Evolutionary conservation across 139 green algal species (phyloP).

Genomic region (Tetradesmus lagerheimii): DNA sequence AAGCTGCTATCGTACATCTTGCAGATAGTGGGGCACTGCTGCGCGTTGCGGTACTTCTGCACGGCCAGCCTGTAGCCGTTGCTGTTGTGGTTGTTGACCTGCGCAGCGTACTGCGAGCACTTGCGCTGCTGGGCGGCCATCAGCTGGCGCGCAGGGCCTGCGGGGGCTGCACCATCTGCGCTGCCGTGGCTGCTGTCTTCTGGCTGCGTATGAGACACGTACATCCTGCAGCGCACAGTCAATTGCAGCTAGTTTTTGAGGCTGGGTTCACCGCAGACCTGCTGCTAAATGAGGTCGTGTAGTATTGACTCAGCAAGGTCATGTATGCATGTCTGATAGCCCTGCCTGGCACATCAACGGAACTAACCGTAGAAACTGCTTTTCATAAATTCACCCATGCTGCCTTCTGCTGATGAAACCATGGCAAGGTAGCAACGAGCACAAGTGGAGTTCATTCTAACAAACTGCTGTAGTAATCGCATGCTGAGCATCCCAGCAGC

Average conservation of each 20-base stretch:
- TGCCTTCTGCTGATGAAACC: too few species aligned
- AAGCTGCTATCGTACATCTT: background rate
- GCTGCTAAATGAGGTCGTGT: too few species aligned
- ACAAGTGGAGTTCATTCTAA: too few species aligned
- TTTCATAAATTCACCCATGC: too few species aligned
- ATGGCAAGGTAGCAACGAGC: too few species aligned
- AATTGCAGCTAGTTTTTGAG: background rate
- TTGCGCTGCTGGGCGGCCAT: background rate
- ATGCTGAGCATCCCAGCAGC: too few species aligned
- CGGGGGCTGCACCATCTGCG: background rate
- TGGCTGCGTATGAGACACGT: background rate
- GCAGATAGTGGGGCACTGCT: background rate
- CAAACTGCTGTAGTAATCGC: too few species aligned
- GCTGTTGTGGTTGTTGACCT: background rate
- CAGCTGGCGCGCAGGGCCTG: background rate
- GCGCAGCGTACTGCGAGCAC: background rate
- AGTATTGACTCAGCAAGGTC: too few species aligned
- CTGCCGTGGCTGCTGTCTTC: background rate
- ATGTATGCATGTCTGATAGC: too few species aligned
- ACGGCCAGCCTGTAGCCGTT: background rate
- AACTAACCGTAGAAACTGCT: too few species aligned
- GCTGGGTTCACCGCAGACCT: too few species aligned
- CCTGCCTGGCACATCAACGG: too few species aligned
- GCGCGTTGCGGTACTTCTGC: background rate
- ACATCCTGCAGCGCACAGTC: background rate